Percentiles rank a stretch among this genome's conserved stretches.
phyloP scores from a whole-genome alignment of 345 rosid genomes.

The Heritiera littoralis region DNA sequence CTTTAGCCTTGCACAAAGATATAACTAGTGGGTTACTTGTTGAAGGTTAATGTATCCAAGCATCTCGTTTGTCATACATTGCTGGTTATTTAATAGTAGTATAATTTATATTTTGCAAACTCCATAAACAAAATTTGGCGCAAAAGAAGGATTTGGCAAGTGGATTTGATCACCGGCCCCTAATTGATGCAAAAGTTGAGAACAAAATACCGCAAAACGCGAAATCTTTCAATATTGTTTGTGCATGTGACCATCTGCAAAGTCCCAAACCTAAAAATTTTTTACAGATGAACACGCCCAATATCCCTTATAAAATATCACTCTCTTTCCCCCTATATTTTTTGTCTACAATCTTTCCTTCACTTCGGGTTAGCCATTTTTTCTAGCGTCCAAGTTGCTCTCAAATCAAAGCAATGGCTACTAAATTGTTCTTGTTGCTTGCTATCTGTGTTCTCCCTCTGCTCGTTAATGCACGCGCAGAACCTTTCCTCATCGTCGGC shows the following conservation, averaged over 20 bases:
- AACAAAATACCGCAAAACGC: neutral
- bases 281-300: too few relatives aligned
- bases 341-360: neutral
- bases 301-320: neutral
- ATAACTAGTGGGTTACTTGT: too few relatives aligned
- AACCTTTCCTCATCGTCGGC: slow-evolving; percentile 50
- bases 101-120: neutral
- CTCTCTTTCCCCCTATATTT: neutral
- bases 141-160: neutral
- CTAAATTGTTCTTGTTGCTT: slow-evolving; percentile 25
- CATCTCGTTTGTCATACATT: too few relatives aligned
- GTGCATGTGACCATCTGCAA: neutral
- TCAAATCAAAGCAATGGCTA: slow-evolving; percentile 32
- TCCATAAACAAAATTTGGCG: neutral
- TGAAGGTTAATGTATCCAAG: too few relatives aligned
- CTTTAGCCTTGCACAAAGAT: too few relatives aligned
- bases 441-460: slow-evolving; percentile 35
- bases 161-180: neutral
- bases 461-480: slow-evolving; percentile 16
- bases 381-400: neutral
- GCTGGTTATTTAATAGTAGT: too few relatives aligned
- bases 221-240: neutral
- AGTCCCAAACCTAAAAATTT: too few relatives aligned
- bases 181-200: neutral
- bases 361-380: neutral